Evolutionary conservation across 495 filamentous ascomycete species (phyloP), one percentile per base, ranked within the genome.

Genomic region (Clohesyomyces aquaticus): DNA sequence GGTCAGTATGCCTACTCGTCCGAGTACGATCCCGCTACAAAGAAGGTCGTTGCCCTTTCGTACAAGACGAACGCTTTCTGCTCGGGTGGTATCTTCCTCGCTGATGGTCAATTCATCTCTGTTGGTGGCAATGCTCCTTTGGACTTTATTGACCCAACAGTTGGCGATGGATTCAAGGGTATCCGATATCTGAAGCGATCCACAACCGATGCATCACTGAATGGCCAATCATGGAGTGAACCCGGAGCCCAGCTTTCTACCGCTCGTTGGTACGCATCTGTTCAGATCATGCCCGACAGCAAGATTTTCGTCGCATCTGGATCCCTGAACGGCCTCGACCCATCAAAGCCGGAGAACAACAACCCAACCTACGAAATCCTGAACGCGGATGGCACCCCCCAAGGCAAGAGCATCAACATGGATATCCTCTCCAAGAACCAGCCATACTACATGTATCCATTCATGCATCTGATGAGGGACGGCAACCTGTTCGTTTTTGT

Each of bases 401-500:
- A 66, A 27, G 82, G 81, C 28, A 58, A 71, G 8, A 84, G 75
- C 67, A 76, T 79, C 18, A 62, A 70, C 1, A 74, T 87, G 74
- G 73, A 76, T 0, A 81, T 87, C 45, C 71, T 87, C 25, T 76
- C 71, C 25, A 79, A 78, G 67, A 84, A 83, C 54, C 80, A 87
- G 67, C 85, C 85, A 4, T 86, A 87, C 71, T 87, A 85, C 65
- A 85, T 86, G 84, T 87, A 87, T 67, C 85, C 85, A 2, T 85
- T 87, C 71, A 72, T 87, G 38, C 83, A 85, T 63, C 76, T 87
- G 0, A 76, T 87, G 18, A 75, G 73, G 14, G 75, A 85, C 62
- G 83, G 84, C n/a, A 72, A 71, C 4, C 59, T 87, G 1, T 87
- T 85, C 69, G 74, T 87, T 54, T 85, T 85, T 70, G 75, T 74